Conservation (phyloP, 1,139 yeast genomes). For the Yamadazyma atmosphaerica region DNA sequence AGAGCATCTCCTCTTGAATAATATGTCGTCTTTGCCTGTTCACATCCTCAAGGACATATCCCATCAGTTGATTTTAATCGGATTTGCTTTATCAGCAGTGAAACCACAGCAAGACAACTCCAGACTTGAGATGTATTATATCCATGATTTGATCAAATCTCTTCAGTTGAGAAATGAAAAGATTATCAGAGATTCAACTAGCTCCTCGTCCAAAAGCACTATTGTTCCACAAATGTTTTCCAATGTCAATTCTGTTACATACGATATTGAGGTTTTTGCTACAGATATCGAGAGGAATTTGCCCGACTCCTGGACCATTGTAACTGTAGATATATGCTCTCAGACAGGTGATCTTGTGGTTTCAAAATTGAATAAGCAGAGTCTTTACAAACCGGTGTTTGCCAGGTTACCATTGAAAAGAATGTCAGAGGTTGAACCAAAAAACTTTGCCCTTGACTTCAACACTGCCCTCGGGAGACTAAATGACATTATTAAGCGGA, state of each 20-base stretch:
- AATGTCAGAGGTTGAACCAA: slow-evolving; percentile 1
- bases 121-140: slow-evolving; percentile 23
- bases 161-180: slow-evolving; percentile 35
- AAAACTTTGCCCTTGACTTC: slow-evolving; percentile 34
- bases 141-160: slow-evolving; percentile 35
- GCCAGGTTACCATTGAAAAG: slow-evolving; percentile 63
- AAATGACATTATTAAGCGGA: slow-evolving; percentile 52
- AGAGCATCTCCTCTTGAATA: neutral
- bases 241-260: neutral
- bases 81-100: neutral
- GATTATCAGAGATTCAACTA: slow-evolving; percentile 7
- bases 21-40: neutral
- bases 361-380: slow-evolving; percentile 39
- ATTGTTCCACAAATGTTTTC: slow-evolving; percentile 2
- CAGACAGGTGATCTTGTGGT: slow-evolving; percentile 58
- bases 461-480: slow-evolving; percentile 47
- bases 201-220: neutral
- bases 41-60: slow-evolving; percentile 4
- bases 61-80: neutral
- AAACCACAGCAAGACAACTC: neutral
- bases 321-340: slow-evolving; percentile 64
- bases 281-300: slow-evolving; percentile 20
- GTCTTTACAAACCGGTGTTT: slow-evolving; percentile 37
- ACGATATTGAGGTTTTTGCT: slow-evolving; percentile 5
- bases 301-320: slow-evolving; percentile 58